These are phyloP conservation scores for Pleurotus pulmonarius DNA, from an alignment of 768 basidiomycete species.

Conservation along the genomic window DNA sequence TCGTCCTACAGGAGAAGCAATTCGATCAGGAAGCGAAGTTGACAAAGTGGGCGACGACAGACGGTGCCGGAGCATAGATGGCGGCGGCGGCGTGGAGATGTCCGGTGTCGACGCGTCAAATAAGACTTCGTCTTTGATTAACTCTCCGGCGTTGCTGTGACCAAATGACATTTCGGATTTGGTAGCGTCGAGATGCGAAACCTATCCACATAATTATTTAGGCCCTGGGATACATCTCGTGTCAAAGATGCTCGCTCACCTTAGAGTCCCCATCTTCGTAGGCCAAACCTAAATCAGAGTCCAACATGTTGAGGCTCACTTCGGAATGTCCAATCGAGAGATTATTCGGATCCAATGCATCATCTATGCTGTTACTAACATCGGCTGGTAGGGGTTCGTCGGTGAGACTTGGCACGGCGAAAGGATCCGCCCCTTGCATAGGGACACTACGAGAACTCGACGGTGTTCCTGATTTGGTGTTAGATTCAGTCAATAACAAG, in stretches of 20 bases:
- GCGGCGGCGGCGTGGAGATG: slow-evolving; percentile 4
- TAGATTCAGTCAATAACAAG: slow-evolving; percentile 3
- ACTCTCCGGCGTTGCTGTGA: not conserved
- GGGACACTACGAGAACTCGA: not conserved
- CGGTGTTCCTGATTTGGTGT: slow-evolving; percentile 12
- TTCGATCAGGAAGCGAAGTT: not conserved
- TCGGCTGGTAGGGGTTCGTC: slow-evolving; percentile 16
- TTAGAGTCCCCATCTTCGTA: not conserved
- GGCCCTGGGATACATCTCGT: not conserved
- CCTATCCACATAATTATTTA: not conserved
- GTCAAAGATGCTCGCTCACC: not conserved
- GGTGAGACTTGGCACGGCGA: slow-evolving; percentile 12
- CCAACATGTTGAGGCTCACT: slow-evolving; percentile 3
- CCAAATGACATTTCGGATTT: not conserved
- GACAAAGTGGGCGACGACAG: not conserved
- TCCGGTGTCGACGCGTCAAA: not conserved
- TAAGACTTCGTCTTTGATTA: not conserved
- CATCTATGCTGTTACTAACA: slow-evolving; percentile 2
- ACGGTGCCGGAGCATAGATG: not conserved
- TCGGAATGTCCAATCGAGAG: slow-evolving; percentile 21
- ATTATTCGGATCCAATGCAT: slow-evolving; percentile 23
- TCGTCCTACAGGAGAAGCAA: slow-evolving; percentile 11
- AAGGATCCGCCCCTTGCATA: slow-evolving; percentile 11
- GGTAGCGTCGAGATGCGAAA: not conserved
- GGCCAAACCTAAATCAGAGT: slow-evolving; percentile 1